phyloP scores from a whole-genome alignment of 805 yeast species.

The Candida sonorensis region DNA sequence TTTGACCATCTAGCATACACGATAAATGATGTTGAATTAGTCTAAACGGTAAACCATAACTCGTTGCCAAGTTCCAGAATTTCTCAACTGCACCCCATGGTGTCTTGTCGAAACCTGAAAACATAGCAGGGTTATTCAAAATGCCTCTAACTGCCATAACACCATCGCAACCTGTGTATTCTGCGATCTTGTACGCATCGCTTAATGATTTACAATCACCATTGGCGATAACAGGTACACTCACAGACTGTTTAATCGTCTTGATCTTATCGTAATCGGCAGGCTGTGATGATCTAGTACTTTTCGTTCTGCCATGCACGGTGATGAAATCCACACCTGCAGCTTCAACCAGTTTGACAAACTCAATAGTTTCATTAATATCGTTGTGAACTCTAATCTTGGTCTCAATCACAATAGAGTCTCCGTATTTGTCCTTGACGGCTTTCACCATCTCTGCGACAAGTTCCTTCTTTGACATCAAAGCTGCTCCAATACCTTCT shows the following conservation, averaged over 20 bases:
- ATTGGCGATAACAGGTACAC: conserved; percentile 87
- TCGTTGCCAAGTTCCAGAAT: conserved; percentile 71
- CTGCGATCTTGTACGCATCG: conserved; percentile 59
- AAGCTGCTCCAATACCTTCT: conserved; percentile 96
- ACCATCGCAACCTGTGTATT: conserved; percentile 75
- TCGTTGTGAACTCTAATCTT: conserved; percentile 86
- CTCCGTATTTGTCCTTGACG: conserved; percentile 71
- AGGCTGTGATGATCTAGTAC: conserved; percentile 78
- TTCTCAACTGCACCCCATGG: conserved; percentile 91
- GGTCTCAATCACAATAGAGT: conserved; percentile 72
- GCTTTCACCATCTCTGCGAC: conserved; percentile 81
- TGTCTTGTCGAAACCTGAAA: conserved; percentile 62
- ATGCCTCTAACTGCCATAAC: conserved; percentile 95
- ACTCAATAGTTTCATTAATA: conserved; percentile 60
- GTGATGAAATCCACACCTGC: conserved; percentile 94
- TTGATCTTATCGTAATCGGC: conserved; percentile 80
- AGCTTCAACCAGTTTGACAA: conserved; percentile 66
- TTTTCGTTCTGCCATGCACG: conserved; percentile 86
- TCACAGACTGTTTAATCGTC: conserved; percentile 46
- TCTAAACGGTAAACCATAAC: conserved; percentile 80
- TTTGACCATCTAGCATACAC: conserved; percentile 67
- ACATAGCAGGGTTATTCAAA: conserved; percentile 79
- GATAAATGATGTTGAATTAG: conserved; percentile 81
- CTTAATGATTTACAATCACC: conserved; percentile 80
- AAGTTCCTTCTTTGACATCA: conserved; percentile 75